Evolutionary conservation across 805 yeast species (phyloP), one percentile per base, ranked within the genome.

Genomic region (Torulaspora gathmanii): DNA sequence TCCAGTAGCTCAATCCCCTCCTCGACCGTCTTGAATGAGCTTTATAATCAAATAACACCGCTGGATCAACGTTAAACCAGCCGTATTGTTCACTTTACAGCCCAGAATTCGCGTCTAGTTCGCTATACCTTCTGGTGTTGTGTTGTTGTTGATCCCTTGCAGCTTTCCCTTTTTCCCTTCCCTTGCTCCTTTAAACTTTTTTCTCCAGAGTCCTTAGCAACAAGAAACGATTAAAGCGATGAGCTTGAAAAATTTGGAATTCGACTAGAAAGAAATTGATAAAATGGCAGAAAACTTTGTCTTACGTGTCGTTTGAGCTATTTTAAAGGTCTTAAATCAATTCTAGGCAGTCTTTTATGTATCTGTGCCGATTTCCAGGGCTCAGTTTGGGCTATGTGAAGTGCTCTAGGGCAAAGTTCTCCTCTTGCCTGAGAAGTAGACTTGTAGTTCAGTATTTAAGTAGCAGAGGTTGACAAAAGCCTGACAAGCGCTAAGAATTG

Each of bases 161-260:
- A 16, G 30, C 43, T 43, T 42, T 43, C 47, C 47, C 34, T 43
- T 39, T 41, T 41, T 19, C 44, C 40, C 42, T 47, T 47, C 44
- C 43, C 39, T 44, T 33, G 40, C 37, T 37, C 33, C 30, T 44
- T 44, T 35, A 40, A 31, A 40, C 35, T 46, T 37, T 41, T 39
- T 31, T 44, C 42, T 38, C 42, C 44, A 42, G 43, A 34, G 23
- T 31, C 16, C 31, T 38, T 29, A 22, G 23, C 29, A 15, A 28
- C 27, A 38, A 38, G 34, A 25, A 39, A 31, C 34, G 34, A 31
- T 7, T 6, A 26, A 17, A 20, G 27, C 42, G 42, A 39, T 39
- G 41, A 38, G 41, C 41, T 31, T 36, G 41, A 28, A 20, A 37
- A 28, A 28, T 38, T 38, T 28, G 34, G 29, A 11, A 9, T 28